Base-by-base conservation (phyloP, 768 basidiomycete genomes). In the Podaxis sp. region DNA sequence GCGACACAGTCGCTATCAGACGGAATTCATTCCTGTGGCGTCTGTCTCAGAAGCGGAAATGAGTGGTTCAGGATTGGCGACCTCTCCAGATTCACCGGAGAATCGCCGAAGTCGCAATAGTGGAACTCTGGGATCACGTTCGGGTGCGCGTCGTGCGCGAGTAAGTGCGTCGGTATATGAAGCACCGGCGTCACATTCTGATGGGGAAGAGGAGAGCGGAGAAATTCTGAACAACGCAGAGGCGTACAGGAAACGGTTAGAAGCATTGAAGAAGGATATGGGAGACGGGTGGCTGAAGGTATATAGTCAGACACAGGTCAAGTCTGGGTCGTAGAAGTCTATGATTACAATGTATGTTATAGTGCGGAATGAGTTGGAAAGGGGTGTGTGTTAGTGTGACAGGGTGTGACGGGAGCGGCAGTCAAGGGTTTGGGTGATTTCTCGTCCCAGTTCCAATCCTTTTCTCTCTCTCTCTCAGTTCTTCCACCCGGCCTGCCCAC, bases 221-320 rank as follows among this genome's bases (percentile, higher is more conserved):
- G 70, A 68, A 27, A 69, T 70, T 25, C 76, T 79, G 69, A 72
- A 82, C 63, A 80, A 84, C 65, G 89, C 82, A 25, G 93, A 93
- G 61, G 82, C 86, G 49, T 93, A 90, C 72, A 81, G 94, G 52
- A 83, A 84, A 60, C 82, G 82, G 67, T 89, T 96, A 55, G 94
- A 95, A 77, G 88, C 88, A 17, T 68, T 96, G 72, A 87, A 91
- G 72, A 81, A 85, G 63, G 94, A 96, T 69, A 93, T 95, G 81
- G 94, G 94, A 2, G 94, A 95, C 24, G 86, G 87, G 9, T 96
- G 92, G 93, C 69, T 96, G 69, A 90, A 89, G 73, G 91, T 94
- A 37, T 87, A 90, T 68, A 90, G 85, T 50, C 75, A 76, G 64
- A 72, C 66, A 33, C 66, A 72, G 50, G 64, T 66, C 29, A 57